These are phyloP conservation scores for Elongisporangium anandrum DNA, from an alignment of 352 stramenopile species.

Conservation along the genomic window DNA sequence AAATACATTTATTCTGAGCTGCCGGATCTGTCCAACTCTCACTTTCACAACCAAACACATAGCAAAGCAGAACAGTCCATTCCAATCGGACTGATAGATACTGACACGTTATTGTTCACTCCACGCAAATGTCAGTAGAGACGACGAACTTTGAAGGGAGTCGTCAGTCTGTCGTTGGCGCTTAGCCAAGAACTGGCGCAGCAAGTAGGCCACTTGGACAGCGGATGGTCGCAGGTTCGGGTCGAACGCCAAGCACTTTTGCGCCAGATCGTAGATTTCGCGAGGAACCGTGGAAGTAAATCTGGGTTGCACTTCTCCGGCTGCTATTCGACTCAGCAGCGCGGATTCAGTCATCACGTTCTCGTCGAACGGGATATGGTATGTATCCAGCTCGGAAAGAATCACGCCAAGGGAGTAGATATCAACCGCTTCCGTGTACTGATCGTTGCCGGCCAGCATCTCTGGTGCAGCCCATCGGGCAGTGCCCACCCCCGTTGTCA, in stretches of 20 bases:
- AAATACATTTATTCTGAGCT: neutral
- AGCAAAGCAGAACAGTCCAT: neutral
- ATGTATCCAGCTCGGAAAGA: constrained; percentile 50
- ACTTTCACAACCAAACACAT: neutral
- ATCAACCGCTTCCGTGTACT: constrained; percentile 49
- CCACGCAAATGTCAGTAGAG: neutral
- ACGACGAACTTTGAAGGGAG: neutral
- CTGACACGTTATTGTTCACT: neutral
- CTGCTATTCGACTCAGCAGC: constrained; percentile 29
- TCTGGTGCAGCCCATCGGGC: constrained; percentile 63
- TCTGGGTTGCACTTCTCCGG: constrained; percentile 19
- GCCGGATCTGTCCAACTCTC: too few relatives aligned
- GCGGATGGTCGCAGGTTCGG: constrained; percentile 26
- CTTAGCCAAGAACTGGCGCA: constrained; percentile 20
- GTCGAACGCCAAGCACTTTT: constrained; percentile 29
- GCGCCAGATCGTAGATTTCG: constrained; percentile 25
- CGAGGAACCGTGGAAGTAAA: constrained; percentile 18
- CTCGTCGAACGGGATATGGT: constrained; percentile 39
- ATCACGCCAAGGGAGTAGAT: constrained; percentile 64
- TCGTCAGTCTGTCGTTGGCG: neutral
- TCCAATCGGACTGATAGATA: neutral
- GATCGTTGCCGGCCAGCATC: constrained; percentile 46
- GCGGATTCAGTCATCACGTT: constrained; percentile 29
- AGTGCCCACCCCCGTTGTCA: constrained; percentile 42
- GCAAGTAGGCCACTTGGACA: constrained; percentile 27